Percentiles rank a stretch among this genome's conserved stretches.
Conservation (phyloP, 805 yeast species). For the Starmerella geochares region DNA sequence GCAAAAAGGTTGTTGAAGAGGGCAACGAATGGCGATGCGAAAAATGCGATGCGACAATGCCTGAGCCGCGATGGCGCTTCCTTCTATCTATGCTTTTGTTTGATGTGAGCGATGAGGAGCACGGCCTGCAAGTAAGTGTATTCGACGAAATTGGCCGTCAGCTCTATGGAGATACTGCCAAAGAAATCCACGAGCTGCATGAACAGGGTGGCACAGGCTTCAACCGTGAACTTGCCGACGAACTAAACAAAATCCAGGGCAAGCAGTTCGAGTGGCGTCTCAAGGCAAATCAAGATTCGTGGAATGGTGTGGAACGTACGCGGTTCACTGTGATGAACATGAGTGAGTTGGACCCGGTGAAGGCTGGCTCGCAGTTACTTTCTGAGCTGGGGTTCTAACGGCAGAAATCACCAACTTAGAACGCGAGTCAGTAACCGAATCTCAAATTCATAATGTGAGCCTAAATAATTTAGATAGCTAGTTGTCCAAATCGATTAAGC, state of each 20-base stretch:
- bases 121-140: conserved; percentile 60
- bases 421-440: too few relatives aligned
- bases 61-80: conserved; percentile 68
- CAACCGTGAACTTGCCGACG: conserved; percentile 35
- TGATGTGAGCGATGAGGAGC: conserved; percentile 51
- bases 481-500: background rate
- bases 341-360: conserved; percentile 16
- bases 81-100: conserved; percentile 64
- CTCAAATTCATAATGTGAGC: too few relatives aligned
- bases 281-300: conserved; percentile 73
- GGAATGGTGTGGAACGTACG: conserved; percentile 57
- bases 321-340: conserved; percentile 57
- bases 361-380: conserved; percentile 14
- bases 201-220: conserved; percentile 28
- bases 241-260: conserved; percentile 46
- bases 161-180: conserved; percentile 57
- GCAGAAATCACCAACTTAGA: background rate
- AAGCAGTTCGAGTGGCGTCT: conserved; percentile 65
- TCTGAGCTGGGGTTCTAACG: conserved; percentile 19
- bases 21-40: conserved; percentile 89
- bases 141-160: conserved; percentile 76
- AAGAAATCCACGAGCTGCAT: conserved; percentile 37
- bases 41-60: conserved; percentile 63
- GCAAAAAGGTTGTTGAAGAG: conserved; percentile 64
- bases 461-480: background rate